A percentile compares a stretch with the other conserved stretches of the same genome.
Evolutionary conservation across 805 yeast species (phyloP).

Genomic region (Hagleromyces aurorensis): DNA sequence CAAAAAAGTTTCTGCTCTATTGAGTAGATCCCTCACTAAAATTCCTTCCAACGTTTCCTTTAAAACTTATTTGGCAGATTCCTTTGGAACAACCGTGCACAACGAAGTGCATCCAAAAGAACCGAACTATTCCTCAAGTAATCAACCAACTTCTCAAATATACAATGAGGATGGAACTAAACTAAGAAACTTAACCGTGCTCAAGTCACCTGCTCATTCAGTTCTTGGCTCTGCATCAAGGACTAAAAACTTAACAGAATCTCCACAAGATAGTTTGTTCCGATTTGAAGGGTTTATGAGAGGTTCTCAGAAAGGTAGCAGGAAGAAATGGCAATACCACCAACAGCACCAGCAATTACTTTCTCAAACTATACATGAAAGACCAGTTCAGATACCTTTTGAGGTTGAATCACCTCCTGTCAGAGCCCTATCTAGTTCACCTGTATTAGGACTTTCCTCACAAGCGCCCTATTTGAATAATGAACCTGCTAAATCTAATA

Average conservation of each 20-base stretch:
- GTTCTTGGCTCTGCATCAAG: slow-evolving; percentile 23
- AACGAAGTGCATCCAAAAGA: slow-evolving; percentile 9
- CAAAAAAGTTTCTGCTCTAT: slow-evolving; percentile 66
- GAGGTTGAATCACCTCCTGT: slow-evolving; percentile 9
- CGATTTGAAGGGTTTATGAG: slow-evolving; percentile 38
- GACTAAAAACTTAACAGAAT: slow-evolving; percentile 13
- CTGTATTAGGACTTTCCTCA: slow-evolving; percentile 6
- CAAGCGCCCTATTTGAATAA: slow-evolving; percentile 2
- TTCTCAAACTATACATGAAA: slow-evolving; percentile 21
- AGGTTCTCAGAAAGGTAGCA: slow-evolving; percentile 30
- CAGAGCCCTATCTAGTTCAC: slow-evolving; percentile 10
- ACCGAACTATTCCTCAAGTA: too few species aligned
- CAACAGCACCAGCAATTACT: slow-evolving; percentile 22
- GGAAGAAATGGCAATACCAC: slow-evolving; percentile 25
- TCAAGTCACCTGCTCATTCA: slow-evolving; percentile 13
- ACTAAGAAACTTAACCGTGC: slow-evolving; percentile 8
- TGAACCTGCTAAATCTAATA: slow-evolving; percentile 2
- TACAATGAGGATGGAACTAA: slow-evolving; percentile 15
- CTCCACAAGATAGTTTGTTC: slow-evolving; percentile 36
- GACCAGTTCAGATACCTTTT: slow-evolving; percentile 7
- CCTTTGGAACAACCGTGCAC: slow-evolving; percentile 36
- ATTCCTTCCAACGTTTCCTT: slow-evolving; percentile 72
- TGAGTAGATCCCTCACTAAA: slow-evolving; percentile 64
- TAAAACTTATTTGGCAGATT: slow-evolving; percentile 66
- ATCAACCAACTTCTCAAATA: slow-evolving; percentile 7